Evolutionary conservation across 2,329 filamentous ascomycete species (phyloP).

Genomic region (Stemphylium vesicarium): DNA sequence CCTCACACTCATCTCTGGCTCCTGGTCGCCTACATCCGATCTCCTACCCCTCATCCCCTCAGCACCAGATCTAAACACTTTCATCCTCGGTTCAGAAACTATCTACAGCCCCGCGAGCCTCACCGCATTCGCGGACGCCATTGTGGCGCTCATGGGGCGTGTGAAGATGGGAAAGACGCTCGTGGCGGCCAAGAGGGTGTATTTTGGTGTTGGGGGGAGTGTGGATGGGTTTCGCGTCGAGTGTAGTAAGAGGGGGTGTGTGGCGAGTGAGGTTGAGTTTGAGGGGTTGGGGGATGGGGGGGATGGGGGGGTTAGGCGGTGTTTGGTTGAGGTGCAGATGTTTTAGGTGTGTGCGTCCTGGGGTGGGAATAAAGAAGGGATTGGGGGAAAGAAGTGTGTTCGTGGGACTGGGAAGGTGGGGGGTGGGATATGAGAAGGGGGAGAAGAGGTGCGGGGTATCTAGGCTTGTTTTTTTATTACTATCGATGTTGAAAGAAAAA

Average conservation of each 20-base stretch:
- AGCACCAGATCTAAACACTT: conserved; percentile 48
- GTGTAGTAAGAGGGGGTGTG: conserved; percentile 51
- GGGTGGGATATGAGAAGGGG: too few species aligned
- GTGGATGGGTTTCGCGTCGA: conserved; percentile 72
- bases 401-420: too few species aligned
- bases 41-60: conserved; percentile 65
- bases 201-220: conserved; percentile 85
- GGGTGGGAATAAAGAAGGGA: too few species aligned
- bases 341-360: too few species aligned
- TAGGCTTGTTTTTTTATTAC: background rate
- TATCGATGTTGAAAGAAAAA: too few species aligned
- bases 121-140: conserved; percentile 69
- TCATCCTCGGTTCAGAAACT: conserved; percentile 76
- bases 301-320: conserved; percentile 54
- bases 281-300: conserved; percentile 48
- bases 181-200: conserved; percentile 78
- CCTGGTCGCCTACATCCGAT: conserved; percentile 65
- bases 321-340: conserved; percentile 55
- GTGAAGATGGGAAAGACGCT: conserved; percentile 66
- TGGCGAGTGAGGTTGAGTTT: conserved; percentile 58
- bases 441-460: conserved; percentile 10
- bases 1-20: conserved; percentile 74
- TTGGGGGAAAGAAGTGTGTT: too few species aligned
- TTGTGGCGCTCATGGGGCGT: conserved; percentile 63
- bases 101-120: conserved; percentile 81